Percentiles rank a stretch among this genome's conserved stretches.
These are phyloP conservation scores for Oryza coarctata DNA, from an alignment of 176 grass and related monocot species.

Conservation along the genomic window DNA sequence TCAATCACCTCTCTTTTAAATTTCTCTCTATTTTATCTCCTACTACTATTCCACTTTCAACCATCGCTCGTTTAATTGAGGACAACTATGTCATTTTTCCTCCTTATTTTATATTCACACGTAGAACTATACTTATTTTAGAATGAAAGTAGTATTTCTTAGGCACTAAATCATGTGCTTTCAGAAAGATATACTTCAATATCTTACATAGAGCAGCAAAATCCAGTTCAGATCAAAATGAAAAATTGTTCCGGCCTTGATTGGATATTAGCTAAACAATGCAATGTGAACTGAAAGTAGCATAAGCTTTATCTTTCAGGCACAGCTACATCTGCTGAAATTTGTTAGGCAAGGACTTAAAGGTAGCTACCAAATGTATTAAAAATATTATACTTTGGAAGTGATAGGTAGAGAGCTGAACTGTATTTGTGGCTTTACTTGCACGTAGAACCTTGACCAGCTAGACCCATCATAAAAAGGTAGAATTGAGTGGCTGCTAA, in stretches of 20 bases:
- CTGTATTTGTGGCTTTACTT: slow-evolving; percentile 13
- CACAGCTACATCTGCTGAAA: not conserved
- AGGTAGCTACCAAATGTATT: slow-evolving; percentile 13
- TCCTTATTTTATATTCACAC: no score
- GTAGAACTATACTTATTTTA: no score
- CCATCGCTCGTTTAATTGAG: no score
- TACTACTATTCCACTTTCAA: no score
- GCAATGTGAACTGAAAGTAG: not conserved
- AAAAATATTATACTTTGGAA: slow-evolving; percentile 7
- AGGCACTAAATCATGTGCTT: slow-evolving; percentile 1
- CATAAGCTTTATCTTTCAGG: not conserved
- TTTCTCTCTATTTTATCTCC: no score
- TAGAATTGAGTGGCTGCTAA: slow-evolving; percentile 37
- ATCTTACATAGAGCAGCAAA: slow-evolving; percentile 9
- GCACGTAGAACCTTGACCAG: slow-evolving; percentile 16
- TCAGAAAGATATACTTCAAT: not conserved
- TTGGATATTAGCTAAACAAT: not conserved
- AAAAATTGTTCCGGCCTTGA: not conserved
- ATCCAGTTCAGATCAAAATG: slow-evolving; percentile 7
- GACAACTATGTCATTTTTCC: no score
- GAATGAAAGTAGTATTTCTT: no score
- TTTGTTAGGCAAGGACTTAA: slow-evolving; percentile 3
- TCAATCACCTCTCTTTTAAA: no score
- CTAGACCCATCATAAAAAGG: slow-evolving; percentile 16
- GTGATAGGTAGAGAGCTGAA: not conserved